Percentiles rank a stretch among this genome's conserved stretches.
phyloP scores from a whole-genome alignment of 2,329 filamentous ascomycete genomes.

The Alternaria novae-zelandiae region DNA sequence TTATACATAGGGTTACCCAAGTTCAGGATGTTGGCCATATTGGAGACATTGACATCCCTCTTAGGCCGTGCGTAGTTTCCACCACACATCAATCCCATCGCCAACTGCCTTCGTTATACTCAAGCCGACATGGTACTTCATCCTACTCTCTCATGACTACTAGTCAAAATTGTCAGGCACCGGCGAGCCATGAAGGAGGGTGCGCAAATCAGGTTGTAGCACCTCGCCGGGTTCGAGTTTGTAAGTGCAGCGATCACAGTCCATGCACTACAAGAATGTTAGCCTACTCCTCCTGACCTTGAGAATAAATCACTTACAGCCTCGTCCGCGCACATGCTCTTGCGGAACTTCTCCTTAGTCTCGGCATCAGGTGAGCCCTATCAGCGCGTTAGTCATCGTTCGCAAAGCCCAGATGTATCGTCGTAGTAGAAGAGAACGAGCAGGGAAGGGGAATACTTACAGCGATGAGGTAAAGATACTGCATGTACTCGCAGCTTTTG shows the following conservation, averaged over 20 bases:
- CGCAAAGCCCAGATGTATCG: background rate
- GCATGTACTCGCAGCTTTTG: background rate
- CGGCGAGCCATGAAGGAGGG: background rate
- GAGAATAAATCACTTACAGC: conserved; percentile 1
- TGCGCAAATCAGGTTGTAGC: conserved; percentile 1
- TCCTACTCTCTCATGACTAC: background rate
- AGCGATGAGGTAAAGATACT: background rate
- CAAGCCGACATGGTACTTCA: background rate
- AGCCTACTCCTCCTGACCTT: background rate
- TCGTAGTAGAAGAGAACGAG: background rate
- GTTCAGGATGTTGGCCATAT: background rate
- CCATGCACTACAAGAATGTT: conserved; percentile 1
- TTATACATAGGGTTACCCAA: background rate
- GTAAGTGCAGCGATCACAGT: conserved; percentile 13
- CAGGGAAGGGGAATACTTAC: background rate
- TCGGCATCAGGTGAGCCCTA: background rate
- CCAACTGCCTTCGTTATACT: background rate
- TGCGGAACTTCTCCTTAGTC: background rate
- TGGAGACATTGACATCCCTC: background rate
- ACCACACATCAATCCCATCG: background rate
- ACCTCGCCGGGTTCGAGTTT: background rate
- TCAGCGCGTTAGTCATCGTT: background rate
- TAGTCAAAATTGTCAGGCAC: background rate
- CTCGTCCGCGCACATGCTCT: conserved; percentile 2
- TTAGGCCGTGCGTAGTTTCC: background rate